Conservation (phyloP, 2,329 filamentous ascomycete genomes). For the Sporothrix globosa region DNA sequence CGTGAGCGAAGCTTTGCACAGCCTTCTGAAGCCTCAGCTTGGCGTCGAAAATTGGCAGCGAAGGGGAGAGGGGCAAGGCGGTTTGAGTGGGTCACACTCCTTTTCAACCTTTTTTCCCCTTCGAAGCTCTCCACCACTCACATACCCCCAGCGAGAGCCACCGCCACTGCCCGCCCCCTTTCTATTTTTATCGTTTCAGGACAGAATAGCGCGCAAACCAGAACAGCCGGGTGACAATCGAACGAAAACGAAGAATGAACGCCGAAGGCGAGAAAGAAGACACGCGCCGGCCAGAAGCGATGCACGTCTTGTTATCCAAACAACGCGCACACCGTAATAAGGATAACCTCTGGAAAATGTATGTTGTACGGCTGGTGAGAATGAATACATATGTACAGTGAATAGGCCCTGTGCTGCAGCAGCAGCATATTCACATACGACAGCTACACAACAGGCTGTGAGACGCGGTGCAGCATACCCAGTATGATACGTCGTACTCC, state of each 20-base stretch:
- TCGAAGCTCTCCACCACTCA: not conserved
- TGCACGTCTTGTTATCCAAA: not conserved
- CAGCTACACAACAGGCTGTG: conserved; percentile 17
- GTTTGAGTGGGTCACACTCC: not conserved
- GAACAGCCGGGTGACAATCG: not conserved
- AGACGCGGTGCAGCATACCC: not conserved
- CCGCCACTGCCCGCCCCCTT: conserved; percentile 24
- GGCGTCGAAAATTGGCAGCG: not conserved
- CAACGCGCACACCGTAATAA: not conserved
- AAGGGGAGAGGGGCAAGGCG: conserved; percentile 10
- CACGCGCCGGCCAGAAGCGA: not conserved
- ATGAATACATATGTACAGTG: too few species aligned
- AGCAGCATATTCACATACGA: conserved; percentile 1
- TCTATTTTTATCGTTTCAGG: conserved; percentile 31
- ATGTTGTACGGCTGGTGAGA: too few species aligned
- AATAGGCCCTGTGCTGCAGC: not conserved
- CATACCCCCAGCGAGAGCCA: not conserved
- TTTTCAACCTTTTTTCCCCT: not conserved
- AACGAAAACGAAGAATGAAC: not conserved
- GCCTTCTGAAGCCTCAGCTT: not conserved
- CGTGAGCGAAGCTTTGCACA: conserved; percentile 1
- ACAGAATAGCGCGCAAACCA: conserved; percentile 20
- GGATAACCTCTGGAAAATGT: not conserved
- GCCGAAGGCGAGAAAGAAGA: not conserved
- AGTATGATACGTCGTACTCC: not conserved